phyloP scores from a whole-genome alignment of 768 basidiomycete genomes.

The Leccinum ochraceum region DNA sequence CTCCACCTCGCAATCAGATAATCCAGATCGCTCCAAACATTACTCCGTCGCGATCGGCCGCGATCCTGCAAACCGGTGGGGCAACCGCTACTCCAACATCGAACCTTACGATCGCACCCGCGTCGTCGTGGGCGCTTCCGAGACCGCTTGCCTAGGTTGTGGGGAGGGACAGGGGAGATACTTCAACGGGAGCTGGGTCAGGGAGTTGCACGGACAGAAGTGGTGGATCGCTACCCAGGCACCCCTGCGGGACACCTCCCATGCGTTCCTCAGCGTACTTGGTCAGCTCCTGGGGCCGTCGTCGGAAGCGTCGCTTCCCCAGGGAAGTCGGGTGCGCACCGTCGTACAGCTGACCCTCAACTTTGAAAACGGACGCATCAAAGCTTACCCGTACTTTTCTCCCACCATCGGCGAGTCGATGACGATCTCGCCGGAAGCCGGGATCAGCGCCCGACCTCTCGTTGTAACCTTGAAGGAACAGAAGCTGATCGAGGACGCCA shows the following conservation, averaged over 20 bases:
- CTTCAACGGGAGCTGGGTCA: constrained; percentile 86
- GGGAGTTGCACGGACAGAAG: constrained; percentile 67
- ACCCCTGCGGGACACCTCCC: constrained; percentile 65
- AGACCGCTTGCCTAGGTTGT: constrained; percentile 16
- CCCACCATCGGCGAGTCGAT: constrained; percentile 51
- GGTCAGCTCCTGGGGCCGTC: constrained; percentile 47
- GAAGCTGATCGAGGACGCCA: constrained; percentile 51
- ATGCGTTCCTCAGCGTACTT: constrained; percentile 76
- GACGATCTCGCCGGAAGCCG: constrained; percentile 48
- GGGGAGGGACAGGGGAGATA: constrained; percentile 49
- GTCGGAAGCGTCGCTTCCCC: constrained; percentile 22
- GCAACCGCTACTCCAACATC: constrained; percentile 75
- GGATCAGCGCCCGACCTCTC: constrained; percentile 43
- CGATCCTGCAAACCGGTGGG: constrained; percentile 41
- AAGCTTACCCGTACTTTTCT: constrained; percentile 82
- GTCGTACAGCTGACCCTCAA: constrained; percentile 81
- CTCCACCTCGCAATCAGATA: constrained; percentile 12
- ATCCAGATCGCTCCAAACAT: constrained; percentile 35
- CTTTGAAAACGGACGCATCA: constrained; percentile 66
- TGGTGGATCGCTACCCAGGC: constrained; percentile 91
- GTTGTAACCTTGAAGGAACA: constrained; percentile 57
- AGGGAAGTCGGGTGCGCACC: constrained; percentile 57
- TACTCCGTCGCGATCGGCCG: constrained; percentile 60
- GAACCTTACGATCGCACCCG: constrained; percentile 83
- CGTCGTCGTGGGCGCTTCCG: constrained; percentile 47